These are phyloP conservation scores for Rhodotorula glutinis DNA, from an alignment of 1,284 basidiomycete genomes.

Conservation along the genomic window DNA sequence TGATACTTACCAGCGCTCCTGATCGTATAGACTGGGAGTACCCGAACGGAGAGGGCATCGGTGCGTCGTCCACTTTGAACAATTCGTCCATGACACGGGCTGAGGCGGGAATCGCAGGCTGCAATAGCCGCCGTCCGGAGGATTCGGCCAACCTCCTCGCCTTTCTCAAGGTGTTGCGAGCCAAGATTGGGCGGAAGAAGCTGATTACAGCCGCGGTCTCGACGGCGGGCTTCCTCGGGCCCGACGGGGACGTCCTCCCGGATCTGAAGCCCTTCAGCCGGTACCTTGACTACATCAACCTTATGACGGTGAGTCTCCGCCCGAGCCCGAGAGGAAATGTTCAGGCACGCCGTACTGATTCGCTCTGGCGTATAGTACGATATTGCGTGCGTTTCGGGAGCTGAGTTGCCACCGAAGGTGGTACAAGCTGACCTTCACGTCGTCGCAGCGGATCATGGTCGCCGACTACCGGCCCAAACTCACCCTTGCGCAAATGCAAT, in stretches of 20 bases:
- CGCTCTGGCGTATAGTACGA: not conserved
- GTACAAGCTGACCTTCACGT: not conserved
- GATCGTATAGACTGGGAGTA: conserved; percentile 74
- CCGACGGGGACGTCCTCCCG: conserved; percentile 51
- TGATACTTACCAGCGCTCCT: too few species aligned
- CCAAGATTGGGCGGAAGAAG: conserved; percentile 59
- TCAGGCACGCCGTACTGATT: too few species aligned
- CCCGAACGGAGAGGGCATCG: conserved; percentile 57
- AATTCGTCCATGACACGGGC: too few species aligned
- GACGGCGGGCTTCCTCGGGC: conserved; percentile 64
- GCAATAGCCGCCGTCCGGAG: conserved; percentile 58
- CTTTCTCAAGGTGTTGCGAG: conserved; percentile 67
- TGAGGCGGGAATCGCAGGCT: conserved; percentile 24
- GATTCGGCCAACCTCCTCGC: conserved; percentile 70
- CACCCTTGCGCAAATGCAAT: conserved; percentile 29
- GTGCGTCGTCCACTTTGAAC: conserved; percentile 2
- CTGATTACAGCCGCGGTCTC: conserved; percentile 72
- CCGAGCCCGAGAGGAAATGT: too few species aligned
- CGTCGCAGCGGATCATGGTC: conserved; percentile 27
- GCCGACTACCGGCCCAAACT: conserved; percentile 26
- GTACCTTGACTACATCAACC: conserved; percentile 32
- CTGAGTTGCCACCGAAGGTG: too few species aligned
- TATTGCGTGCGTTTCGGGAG: not conserved
- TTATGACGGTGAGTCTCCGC: conserved; percentile 31
- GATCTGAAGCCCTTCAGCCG: conserved; percentile 12